Evolutionary conservation across 371 early-diverging fungal genomes (phyloP).

Genomic region (Haplosporangium sp.): DNA sequence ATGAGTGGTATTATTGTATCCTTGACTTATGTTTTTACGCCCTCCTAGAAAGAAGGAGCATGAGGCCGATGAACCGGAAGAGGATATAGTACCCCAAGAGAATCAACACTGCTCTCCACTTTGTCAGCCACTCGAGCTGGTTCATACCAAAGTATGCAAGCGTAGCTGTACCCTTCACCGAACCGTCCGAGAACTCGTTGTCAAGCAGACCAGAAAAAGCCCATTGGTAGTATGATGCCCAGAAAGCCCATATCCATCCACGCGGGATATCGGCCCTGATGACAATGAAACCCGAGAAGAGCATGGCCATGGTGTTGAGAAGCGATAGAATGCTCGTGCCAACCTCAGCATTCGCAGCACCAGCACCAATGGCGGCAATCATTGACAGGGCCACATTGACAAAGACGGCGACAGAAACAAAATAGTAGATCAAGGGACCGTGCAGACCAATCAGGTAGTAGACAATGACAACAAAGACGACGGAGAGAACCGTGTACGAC

Average conservation of each 20-base stretch:
- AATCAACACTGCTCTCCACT: conserved; percentile 44
- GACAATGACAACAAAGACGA: conserved; percentile 48
- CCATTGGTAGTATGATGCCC: conserved; percentile 55
- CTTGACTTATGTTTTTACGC: conserved; percentile 17
- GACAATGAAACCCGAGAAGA: conserved; percentile 53
- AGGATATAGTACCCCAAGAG: conserved; percentile 40
- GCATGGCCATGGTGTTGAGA: conserved; percentile 54
- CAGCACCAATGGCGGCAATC: conserved; percentile 52
- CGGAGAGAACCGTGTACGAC: conserved; percentile 43
- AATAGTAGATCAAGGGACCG: conserved; percentile 43
- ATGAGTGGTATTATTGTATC: not conserved
- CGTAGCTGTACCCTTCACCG: conserved; percentile 29
- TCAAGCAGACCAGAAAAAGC: conserved; percentile 38
- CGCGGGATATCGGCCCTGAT: conserved; percentile 40
- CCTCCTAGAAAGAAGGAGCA: conserved; percentile 41
- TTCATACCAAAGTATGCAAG: conserved; percentile 36
- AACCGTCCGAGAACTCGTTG: conserved; percentile 42
- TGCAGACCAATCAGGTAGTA: conserved; percentile 48
- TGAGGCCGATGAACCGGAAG: conserved; percentile 44
- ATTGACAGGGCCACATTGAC: conserved; percentile 51
- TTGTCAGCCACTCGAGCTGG: conserved; percentile 45
- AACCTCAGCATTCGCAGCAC: conserved; percentile 48
- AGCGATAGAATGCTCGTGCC: conserved; percentile 49
- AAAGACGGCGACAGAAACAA: conserved; percentile 44
- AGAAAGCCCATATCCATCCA: conserved; percentile 54